Base-by-base conservation (phyloP, 2,329 filamentous ascomycete species). In the Claviceps sp. region DNA sequence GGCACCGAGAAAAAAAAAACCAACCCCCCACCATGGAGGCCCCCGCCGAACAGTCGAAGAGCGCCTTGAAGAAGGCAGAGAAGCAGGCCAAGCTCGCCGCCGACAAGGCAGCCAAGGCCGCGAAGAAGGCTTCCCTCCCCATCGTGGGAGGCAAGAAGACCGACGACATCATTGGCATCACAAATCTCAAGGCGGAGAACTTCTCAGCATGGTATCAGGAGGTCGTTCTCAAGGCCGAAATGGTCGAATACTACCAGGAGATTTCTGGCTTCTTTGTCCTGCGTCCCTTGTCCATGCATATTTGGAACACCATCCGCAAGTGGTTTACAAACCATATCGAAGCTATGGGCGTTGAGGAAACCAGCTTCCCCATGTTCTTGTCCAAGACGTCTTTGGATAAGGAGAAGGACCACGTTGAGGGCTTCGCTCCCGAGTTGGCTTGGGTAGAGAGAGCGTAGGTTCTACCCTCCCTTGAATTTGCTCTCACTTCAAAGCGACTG, bases 191-290 rank as follows among this genome's bases (percentile, higher is more conserved):
- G 71, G 75, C 84, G 48, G 84, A 87, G 47, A 89, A 97, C 71
- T 93, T 98, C 66, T 78, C 88, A 49, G 82, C 84, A 70, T 98
- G 93, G 93, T 98, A 98, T 71, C 89, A 95, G 72, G 91, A 98
- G 72, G 87, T 97, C 55, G 85, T 98, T 53, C 83, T 90, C 64
- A 98, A 98, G 79, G 88, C 89, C 61, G 89, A 96, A 67, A 87
- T 98, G 85, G 84, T 97, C 62, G 90, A 95, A 64, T 98, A 96
- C 79, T 97, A 96, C 67, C 73, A 70, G 64, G 87, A 95, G 72
- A 91, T 97, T 56, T 88, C 90, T n/a, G 88, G 90, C 48, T 96
- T 94, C 74, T 97, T 95, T 70, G 93, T 97, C 67, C 79, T 95
- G 68, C 90, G 88, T 56, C 83, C 80, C 50, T 69, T 77, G 38